phyloP scores from a whole-genome alignment of 2,329 filamentous ascomycete genomes.

The Erysiphe pisi region DNA sequence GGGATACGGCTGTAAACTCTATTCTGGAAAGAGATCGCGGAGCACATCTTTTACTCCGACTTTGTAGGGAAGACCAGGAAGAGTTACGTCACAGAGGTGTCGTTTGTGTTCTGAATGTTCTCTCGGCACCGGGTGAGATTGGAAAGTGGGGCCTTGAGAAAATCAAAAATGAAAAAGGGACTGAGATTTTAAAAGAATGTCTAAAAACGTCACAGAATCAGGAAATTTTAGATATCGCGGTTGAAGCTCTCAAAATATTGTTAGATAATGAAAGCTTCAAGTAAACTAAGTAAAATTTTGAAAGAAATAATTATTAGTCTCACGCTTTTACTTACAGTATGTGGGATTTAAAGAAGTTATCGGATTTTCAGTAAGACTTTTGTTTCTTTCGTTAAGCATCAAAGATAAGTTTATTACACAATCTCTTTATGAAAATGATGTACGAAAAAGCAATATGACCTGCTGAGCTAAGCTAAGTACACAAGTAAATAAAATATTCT shows the following conservation, averaged over 20 bases:
- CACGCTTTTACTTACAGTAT: no score
- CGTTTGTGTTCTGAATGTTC: slow-evolving; percentile 63
- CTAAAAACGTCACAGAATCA: slow-evolving; percentile 57
- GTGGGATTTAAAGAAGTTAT: no score
- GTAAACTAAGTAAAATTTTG: no score
- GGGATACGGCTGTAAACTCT: slow-evolving; percentile 60
- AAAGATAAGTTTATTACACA: no score
- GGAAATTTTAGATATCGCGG: slow-evolving; percentile 59
- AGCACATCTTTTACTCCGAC: slow-evolving; percentile 62
- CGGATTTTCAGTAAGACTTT: no score
- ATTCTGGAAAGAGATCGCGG: slow-evolving; percentile 62
- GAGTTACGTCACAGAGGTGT: slow-evolving; percentile 61
- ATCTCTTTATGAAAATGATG: no score
- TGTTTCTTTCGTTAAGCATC: no score
- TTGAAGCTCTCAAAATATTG: slow-evolving; percentile 56
- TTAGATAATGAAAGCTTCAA: slow-evolving; percentile 28
- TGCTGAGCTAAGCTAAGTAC: no score
- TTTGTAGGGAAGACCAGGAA: slow-evolving; percentile 64
- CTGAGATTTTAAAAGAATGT: slow-evolving; percentile 58
- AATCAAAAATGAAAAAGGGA: slow-evolving; percentile 51
- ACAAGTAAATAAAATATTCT: no score
- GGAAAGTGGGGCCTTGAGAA: slow-evolving; percentile 51
- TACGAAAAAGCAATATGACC: no score
- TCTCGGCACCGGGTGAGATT: slow-evolving; percentile 53
- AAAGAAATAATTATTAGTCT: no score